Conservation (phyloP, 768 basidiomycete genomes). For the Mrakia blollopis region DNA sequence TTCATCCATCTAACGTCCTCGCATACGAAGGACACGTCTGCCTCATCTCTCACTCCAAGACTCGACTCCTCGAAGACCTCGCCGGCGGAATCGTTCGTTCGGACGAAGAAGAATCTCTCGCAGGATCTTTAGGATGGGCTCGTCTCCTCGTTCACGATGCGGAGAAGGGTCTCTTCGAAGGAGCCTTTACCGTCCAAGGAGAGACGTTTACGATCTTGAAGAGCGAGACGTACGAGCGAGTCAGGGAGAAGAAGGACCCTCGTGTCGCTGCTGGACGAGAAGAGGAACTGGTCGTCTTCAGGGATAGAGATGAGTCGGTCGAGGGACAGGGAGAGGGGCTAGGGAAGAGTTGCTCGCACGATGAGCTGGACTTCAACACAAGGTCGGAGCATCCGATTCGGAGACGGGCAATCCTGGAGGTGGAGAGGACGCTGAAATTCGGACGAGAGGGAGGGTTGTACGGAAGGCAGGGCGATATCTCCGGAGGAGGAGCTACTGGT, state of each 20-base stretch:
- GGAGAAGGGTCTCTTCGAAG: constrained; percentile 61
- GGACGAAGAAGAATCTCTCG: constrained; percentile 40
- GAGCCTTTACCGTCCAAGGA: constrained; percentile 54
- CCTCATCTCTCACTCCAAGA: constrained; percentile 51
- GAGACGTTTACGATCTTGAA: constrained; percentile 51
- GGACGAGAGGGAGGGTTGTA: constrained; percentile 43
- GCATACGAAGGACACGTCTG: constrained; percentile 69
- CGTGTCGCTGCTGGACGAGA: constrained; percentile 45
- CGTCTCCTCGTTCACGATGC: constrained; percentile 66
- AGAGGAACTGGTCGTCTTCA: constrained; percentile 61
- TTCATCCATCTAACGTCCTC: constrained; percentile 53
- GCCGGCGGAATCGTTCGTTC: constrained; percentile 42
- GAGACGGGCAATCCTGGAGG: background rate
- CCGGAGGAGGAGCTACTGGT: constrained; percentile 48
- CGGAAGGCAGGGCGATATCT: constrained; percentile 18
- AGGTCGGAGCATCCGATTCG: constrained; percentile 33
- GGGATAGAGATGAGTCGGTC: constrained; percentile 64
- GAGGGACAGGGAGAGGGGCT: constrained; percentile 34
- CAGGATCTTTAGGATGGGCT: constrained; percentile 63
- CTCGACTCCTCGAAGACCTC: constrained; percentile 50
- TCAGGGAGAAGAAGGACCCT: constrained; percentile 44
- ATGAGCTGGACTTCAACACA: constrained; percentile 11
- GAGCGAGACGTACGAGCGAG: constrained; percentile 46
- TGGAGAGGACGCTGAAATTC: constrained; percentile 41
- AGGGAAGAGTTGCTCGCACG: constrained; percentile 38